A percentile compares a stretch with the other conserved stretches of the same genome.
These are phyloP conservation scores for Fraxinus dipetala DNA, from an alignment of 305 asterid genomes.

Conservation along the genomic window DNA sequence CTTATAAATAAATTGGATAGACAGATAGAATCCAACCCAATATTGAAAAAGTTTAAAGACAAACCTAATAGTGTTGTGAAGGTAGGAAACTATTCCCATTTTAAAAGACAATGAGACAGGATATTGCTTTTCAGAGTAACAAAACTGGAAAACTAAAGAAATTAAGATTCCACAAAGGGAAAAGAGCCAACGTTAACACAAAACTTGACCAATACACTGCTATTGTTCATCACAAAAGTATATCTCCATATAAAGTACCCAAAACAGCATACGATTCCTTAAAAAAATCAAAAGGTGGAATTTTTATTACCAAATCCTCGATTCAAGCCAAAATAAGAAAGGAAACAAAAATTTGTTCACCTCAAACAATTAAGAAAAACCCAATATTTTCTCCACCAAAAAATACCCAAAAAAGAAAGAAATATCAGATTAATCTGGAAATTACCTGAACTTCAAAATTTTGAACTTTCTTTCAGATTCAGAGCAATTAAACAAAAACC, in stretches of 20 bases:
- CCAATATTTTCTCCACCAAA: neutral
- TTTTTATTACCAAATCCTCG: slow-evolving; percentile 14
- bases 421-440: slow-evolving; percentile 19
- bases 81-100: slow-evolving; percentile 12
- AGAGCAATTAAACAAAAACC: slow-evolving; percentile 18
- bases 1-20: slow-evolving; percentile 23
- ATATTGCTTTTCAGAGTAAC: slow-evolving; percentile 33
- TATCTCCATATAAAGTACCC: slow-evolving; percentile 23
- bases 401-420: neutral
- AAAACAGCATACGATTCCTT: slow-evolving; percentile 21
- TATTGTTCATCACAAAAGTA: slow-evolving; percentile 22
- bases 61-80: slow-evolving; percentile 29
- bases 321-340: neutral
- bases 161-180: slow-evolving; percentile 1
- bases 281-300: slow-evolving; percentile 14
- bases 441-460: slow-evolving; percentile 23
- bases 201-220: slow-evolving; percentile 37
- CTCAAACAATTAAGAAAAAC: neutral
- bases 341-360: neutral
- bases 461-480: slow-evolving; percentile 20
- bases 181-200: slow-evolving; percentile 31
- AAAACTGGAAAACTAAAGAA: slow-evolving; percentile 18
- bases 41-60: slow-evolving; percentile 42
- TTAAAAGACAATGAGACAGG: slow-evolving; percentile 25
- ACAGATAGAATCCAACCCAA: slow-evolving; percentile 43